Percentiles rank a stretch among this genome's conserved stretches.
These are phyloP conservation scores for Amphichorda felina DNA, from an alignment of 2,329 filamentous ascomycete species.

Conservation along the genomic window DNA sequence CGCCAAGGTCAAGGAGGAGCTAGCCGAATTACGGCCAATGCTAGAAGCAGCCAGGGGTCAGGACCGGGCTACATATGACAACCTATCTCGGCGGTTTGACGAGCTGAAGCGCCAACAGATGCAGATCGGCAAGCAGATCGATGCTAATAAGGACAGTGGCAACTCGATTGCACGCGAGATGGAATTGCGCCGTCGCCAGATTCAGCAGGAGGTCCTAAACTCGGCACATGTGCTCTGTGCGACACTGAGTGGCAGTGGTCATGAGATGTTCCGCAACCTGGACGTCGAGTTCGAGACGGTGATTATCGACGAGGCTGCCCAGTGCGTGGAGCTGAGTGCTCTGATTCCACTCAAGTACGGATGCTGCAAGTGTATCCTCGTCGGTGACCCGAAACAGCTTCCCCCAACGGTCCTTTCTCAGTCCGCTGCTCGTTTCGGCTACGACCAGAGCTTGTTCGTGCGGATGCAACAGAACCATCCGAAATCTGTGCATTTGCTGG, in stretches of 20 bases:
- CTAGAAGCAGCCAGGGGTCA: conserved; percentile 55
- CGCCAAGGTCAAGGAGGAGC: conserved; percentile 60
- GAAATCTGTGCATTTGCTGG: conserved; percentile 81
- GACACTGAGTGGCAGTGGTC: conserved; percentile 87
- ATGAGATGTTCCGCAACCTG: conserved; percentile 92
- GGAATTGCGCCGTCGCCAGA: conserved; percentile 70
- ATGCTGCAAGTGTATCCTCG: conserved; percentile 90
- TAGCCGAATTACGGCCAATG: conserved; percentile 58
- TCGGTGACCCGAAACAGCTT: conserved; percentile 94
- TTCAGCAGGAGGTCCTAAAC: conserved; percentile 86
- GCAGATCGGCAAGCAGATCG: conserved; percentile 67
- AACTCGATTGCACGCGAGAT: conserved; percentile 72
- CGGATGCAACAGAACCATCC: conserved; percentile 94
- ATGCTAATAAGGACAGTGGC: conserved; percentile 76
- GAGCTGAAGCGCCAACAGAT: conserved; percentile 64
- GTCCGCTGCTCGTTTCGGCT: conserved; percentile 82
- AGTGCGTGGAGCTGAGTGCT: conserved; percentile 94
- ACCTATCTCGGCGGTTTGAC: conserved; percentile 66
- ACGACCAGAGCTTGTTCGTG: conserved; percentile 96
- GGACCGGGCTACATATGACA: conserved; percentile 33
- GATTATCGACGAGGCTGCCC: conserved; percentile 94
- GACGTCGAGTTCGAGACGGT: conserved; percentile 98
- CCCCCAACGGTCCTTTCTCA: conserved; percentile 93
- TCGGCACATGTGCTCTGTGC: conserved; percentile 88
- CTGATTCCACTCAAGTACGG: conserved; percentile 96